Base-by-base conservation (phyloP, 2,329 filamentous ascomycete species). In the Colletotrichum chrysophilum region DNA sequence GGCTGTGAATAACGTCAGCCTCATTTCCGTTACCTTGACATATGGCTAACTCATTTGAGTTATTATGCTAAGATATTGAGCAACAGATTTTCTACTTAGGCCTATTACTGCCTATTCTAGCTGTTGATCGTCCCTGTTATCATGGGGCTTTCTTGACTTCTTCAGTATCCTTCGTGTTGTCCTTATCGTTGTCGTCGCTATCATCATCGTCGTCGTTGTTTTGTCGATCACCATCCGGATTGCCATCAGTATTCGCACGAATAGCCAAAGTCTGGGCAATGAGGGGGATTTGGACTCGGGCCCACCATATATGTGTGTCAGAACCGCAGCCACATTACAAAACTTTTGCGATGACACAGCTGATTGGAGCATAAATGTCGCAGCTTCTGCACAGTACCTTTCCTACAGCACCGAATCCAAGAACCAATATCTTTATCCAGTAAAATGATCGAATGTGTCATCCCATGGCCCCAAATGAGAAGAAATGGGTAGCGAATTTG, bases 141-240 rank as follows among this genome's bases (percentile, higher is more conserved):
- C 16, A 7, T 38, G 14, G 1, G 3, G 6, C 6, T 38, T 16
- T 0, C 7, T 38, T 32, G 30, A 12, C 32, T 43, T 43, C 4
- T n/a, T n/a, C 38, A 3, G 4, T 10, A 10, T 43, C 8, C 8
- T 10, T 10, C 3, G 16, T 3, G 0, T n/a, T n/a, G 2, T n/a
- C 38, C 8, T 1, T n/a, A 1, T 38, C 14, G 36, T 38, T 38
- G 14, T 38, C 1, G 14, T 38, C 1, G 14, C 14, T 38, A 16
- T 16, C 34, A 16, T 38, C 14, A 1, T 2, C 14, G 14, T 38
- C 14, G 14, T 38, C 2, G 4, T 43, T 1, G 4, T 43, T 7
- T 30, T 30, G 16, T 43, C 4, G 36, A 9, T 18, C 16, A 43
- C 36, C 8, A 9, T 18, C 16, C 16, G 16, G 36, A 43, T 43